These are phyloP conservation scores for Pichia sp. DNA, from an alignment of 1,139 yeast species.

Conservation along the genomic window DNA sequence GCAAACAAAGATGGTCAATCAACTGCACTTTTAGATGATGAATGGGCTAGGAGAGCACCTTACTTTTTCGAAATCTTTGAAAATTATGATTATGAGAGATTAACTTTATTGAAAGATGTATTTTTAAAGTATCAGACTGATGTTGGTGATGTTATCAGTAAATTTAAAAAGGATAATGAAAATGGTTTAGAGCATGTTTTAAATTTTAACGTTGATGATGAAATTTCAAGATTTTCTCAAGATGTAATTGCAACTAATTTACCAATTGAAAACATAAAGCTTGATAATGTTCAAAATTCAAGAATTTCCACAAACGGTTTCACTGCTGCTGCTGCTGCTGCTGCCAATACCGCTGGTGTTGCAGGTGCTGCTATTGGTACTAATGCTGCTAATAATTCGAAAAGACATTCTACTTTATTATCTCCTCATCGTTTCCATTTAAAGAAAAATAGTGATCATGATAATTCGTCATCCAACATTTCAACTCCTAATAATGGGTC, in stretches of 20 bases:
- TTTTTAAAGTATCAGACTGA: constrained; percentile 66
- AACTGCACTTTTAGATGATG: constrained; percentile 20
- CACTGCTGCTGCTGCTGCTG: constrained; percentile 8
- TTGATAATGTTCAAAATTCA: constrained; percentile 8
- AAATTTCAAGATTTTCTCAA: constrained; percentile 50
- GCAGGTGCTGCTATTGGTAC: background rate
- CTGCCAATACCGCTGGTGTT: background rate
- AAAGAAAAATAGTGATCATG: constrained; percentile 5
- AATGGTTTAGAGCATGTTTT: constrained; percentile 59
- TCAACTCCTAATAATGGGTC: background rate
- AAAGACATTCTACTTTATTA: constrained; percentile 12
- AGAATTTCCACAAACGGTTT: constrained; percentile 15
- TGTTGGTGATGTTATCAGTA: constrained; percentile 41
- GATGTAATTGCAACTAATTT: constrained; percentile 29
- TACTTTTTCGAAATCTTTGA: constrained; percentile 72
- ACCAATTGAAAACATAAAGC: constrained; percentile 19
- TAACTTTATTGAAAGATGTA: constrained; percentile 60
- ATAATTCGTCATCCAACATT: background rate
- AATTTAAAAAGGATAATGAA: constrained; percentile 52
- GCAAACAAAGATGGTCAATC: constrained; percentile 25
- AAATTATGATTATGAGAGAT: constrained; percentile 61
- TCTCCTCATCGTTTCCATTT: constrained; percentile 13
- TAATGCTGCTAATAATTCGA: constrained; percentile 1
- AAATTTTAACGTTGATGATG: constrained; percentile 52
- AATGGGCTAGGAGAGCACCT: constrained; percentile 78